Conservation (phyloP, 1,139 yeast species). For the Pichia sp. region DNA sequence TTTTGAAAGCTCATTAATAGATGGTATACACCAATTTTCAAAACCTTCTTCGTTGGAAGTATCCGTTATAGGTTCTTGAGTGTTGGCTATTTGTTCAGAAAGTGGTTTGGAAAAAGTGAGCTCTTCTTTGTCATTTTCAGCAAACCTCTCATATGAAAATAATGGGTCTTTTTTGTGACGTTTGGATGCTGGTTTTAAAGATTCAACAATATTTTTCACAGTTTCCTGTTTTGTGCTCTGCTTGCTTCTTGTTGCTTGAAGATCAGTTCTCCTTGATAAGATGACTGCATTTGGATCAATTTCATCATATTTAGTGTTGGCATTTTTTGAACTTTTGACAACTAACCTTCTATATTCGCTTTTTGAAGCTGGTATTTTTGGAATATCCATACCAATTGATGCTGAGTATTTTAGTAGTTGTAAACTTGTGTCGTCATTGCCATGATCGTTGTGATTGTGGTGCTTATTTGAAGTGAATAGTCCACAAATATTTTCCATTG, state of each 20-base stretch:
- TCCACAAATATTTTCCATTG: constrained; percentile 25
- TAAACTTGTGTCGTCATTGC: neutral
- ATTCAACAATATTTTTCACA: constrained; percentile 9
- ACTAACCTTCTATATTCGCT: constrained; percentile 21
- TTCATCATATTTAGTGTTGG: constrained; percentile 22
- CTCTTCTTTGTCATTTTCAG: neutral
- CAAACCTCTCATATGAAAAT: neutral
- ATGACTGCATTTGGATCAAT: constrained; percentile 27
- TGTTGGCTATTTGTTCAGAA: constrained; percentile 5
- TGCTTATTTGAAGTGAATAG: constrained; percentile 23
- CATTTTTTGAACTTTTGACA: constrained; percentile 21
- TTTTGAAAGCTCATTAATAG: constrained; percentile 46
- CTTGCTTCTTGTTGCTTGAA: no score
- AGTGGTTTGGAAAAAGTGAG: constrained; percentile 13
- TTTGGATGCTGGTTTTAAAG: constrained; percentile 17
- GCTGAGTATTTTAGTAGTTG: constrained; percentile 1
- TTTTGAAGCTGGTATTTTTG: constrained; percentile 9
- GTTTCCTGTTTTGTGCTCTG: neutral
- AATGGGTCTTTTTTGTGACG: constrained; percentile 11
- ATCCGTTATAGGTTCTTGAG: neutral
- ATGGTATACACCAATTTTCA: constrained; percentile 81
- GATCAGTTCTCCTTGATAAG: constrained; percentile 4
- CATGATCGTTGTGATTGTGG: neutral
- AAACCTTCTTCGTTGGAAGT: constrained; percentile 18
- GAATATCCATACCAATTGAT: constrained; percentile 3